Evolutionary conservation across 1,284 basidiomycete genomes (phyloP).

Genomic region (Porogramme epimiltina): DNA sequence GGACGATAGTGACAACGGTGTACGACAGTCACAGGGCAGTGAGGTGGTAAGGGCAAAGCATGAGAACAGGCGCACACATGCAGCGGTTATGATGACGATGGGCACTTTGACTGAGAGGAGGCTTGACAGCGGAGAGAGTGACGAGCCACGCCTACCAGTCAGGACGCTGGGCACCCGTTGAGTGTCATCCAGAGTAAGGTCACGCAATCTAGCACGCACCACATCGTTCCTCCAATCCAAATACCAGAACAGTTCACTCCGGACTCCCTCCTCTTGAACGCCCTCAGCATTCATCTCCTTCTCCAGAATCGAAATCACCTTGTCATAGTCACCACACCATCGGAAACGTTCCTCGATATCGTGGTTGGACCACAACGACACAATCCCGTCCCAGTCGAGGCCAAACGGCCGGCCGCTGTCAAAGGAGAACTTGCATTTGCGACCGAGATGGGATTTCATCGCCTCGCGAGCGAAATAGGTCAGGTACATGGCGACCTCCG

Average conservation of each 20-base stretch:
- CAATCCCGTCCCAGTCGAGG: neutral
- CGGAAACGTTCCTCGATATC: neutral
- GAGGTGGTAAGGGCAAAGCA: too few relatives aligned
- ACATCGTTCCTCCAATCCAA: conserved; percentile 4
- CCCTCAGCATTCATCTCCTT: conserved; percentile 2
- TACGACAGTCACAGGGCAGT: too few relatives aligned
- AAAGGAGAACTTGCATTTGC: neutral
- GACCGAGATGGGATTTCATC: neutral
- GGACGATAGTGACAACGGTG: too few relatives aligned
- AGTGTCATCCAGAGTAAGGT: too few relatives aligned
- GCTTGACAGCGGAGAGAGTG: too few relatives aligned
- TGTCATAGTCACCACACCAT: neutral
- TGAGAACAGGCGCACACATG: too few relatives aligned
- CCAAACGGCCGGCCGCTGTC: neutral
- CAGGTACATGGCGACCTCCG: neutral
- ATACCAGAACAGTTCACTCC: conserved; percentile 1
- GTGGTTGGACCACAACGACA: conserved; percentile 7
- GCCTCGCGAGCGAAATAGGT: neutral
- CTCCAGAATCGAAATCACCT: neutral
- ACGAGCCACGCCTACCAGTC: too few relatives aligned
- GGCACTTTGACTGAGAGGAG: too few relatives aligned
- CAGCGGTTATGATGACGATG: too few relatives aligned
- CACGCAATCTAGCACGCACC: conserved; percentile 3
- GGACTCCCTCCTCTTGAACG: neutral
- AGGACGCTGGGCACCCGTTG: too few relatives aligned